Evolutionary conservation across 2,329 filamentous ascomycete species (phyloP), one percentile per base, ranked within the genome.

Genomic region (Phyllosticta capitalensis): DNA sequence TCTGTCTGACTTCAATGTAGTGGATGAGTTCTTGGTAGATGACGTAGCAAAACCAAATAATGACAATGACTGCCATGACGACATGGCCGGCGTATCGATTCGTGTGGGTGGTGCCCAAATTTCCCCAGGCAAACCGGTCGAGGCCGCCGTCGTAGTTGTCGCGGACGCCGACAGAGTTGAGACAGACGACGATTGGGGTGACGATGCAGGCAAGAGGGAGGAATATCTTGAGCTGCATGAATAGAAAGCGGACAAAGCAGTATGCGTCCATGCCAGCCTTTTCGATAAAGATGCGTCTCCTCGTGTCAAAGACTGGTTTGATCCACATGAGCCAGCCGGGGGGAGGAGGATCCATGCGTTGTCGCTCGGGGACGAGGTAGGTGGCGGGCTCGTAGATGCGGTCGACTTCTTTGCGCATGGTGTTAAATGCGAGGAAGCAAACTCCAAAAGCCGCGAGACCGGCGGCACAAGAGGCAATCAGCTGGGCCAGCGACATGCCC

Each of bases 171-270:
- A 87, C 75, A 59, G 84, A 86, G 69, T 99, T 99, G 63, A 99
- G 73, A 0, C 94, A 92, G 2, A 97, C 76, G 51, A 99, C 77
- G 22, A 96, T 87, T 0, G 94, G 94, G 58, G 96, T 78, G 26
- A 95, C 86, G 55, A 96, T 69, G 24, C 83, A 65, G 12, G 88
- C 85, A 60, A 96, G 84, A 1, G 94, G 91, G 48, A 95, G 76
- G 71, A 99, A 97, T 63, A 99, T 95, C 69, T 96, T 86, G 51
- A 97, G 81, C 5, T 97, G 83, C 68, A 89, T 88, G 62, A 87
- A 85, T 24, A 92, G 82, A 68, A 96, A 99, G 63, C 95, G 88
- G 1, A 99, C 80, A 72, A 99, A 99, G 78, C 97, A 96, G 75
- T 96, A 99, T 68, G 92, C 91, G 71, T 99, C 94, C 9, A 99